Base-by-base conservation (phyloP, 805 yeast genomes). In the Yarrowia divulgata region DNA sequence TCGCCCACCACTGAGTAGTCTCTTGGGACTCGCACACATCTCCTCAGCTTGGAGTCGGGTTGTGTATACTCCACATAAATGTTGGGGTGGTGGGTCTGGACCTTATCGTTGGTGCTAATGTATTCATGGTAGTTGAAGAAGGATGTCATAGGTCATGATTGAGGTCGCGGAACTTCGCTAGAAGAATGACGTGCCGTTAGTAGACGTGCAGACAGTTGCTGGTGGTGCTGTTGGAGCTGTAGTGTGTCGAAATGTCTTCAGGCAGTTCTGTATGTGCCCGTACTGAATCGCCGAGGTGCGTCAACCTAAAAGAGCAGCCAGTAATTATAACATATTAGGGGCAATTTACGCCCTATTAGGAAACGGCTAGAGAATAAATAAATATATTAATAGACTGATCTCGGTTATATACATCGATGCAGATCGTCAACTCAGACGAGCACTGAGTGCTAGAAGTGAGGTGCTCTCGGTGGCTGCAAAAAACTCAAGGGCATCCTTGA, bases 381-480 rank as follows among this genome's bases (percentile, higher is more conserved):
- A 40, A 32, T 63, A 37, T 35, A 40, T 63, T 49, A 23, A 46
- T 54, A 8, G 39, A n/a, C 16, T 3, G 19, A 39, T 13, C 34
- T 54, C 35, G 42, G 37, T 16, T 39, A 23, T 40, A 42, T 57
- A 29, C 19, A 13, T 6, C 13, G 37, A 5, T 9, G 1, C 19
- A 19, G 10, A 19, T 19, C n/a, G 23, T 63, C 68, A 63, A 14
- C 57, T 74, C 43, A 84, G 74, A 48, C 83, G 75, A 55, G 82
- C 84, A 68, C 82, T 79, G 49, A 84, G 75, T 29, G 78, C 78
- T 60, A 82, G 74, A 60, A 84, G 75, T 58, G 76, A 81, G 55
- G 81, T 79, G 50, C 82, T 81, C 64, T 84, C 85, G 1, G 79
- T 74, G 42, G 83, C 85, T 3, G 85, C 85, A 68, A 74, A 77